Evolutionary conservation across 495 filamentous ascomycete species (phyloP), one percentile per base, ranked within the genome.

Genomic region (Xylaria intraflava): DNA sequence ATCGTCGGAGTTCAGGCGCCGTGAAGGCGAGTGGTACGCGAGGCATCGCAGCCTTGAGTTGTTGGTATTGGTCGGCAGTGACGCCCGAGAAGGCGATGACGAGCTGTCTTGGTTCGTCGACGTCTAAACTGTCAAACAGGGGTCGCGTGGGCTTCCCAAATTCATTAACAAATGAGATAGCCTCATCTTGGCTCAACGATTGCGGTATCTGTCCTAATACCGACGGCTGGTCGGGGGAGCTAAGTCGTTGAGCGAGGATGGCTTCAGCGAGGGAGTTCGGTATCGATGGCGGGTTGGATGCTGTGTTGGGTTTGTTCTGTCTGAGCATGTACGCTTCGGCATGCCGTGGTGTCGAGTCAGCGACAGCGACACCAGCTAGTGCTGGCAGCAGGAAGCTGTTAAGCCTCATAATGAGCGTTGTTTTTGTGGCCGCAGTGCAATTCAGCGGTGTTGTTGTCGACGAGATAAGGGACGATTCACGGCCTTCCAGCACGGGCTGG

Each of bases 31-130:
- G 65, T n/a, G 67, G 54, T 19, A 68, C 61, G 35, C 54, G 53
- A 27, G 64, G 46, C 47, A 74, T 38, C 47, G 62, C 59, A 20
- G 65, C 55, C 60, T 59, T 67, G 19, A 74, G 29, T 20, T 60
- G 48, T 43, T 58, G 44, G 38, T 65, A 49, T 1, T 71, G 62
- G 38, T 69, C 51, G 3, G 60, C n/a, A 7, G 67, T 66, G 17
- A 71, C 46, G 41, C 77, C 77, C 55, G 78, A 75, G 26, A 81
- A 64, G 39, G 78, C 61, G 46, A 81, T 62, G 10, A 80, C 64
- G 11, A 81, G 67, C 62, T 81, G 76, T 43, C 65, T 60, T 36
- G 72, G 67, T 44, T 70, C 64, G 27, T 55, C 59, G 12, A 59
- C 52, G 29, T 59, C 58, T 0, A 36, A 7, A 0, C 66, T 59